Percentiles rank a stretch among this genome's conserved stretches.
These are phyloP conservation scores for Ramularia collo-cygni DNA, from an alignment of 2,329 filamentous ascomycete species.

Conservation along the genomic window DNA sequence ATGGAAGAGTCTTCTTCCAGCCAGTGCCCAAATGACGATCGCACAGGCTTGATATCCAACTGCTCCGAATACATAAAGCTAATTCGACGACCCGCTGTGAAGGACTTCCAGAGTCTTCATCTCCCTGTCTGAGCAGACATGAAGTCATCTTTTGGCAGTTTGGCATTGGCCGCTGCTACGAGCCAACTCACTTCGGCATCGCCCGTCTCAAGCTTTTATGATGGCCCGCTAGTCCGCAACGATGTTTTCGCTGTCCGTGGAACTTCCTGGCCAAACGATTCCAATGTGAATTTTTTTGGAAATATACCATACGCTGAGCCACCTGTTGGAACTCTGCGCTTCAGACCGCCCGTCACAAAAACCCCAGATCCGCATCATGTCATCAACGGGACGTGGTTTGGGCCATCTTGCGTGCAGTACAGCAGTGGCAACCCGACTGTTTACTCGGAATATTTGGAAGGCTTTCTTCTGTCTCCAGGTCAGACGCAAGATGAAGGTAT, in stretches of 20 bases:
- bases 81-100: too few species aligned
- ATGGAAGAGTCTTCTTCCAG: not conserved
- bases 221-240: not conserved
- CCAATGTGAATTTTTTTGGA: conserved; percentile 10
- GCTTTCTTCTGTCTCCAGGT: conserved; percentile 10
- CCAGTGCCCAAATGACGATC: not conserved
- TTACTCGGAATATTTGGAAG: conserved; percentile 9
- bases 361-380: conserved; percentile 7
- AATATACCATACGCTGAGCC: conserved; percentile 15
- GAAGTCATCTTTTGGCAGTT: not conserved
- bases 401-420: conserved; percentile 13
- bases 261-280: conserved; percentile 11
- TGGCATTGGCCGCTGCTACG: not conserved
- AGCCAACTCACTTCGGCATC: not conserved
- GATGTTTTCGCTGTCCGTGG: conserved; percentile 11
- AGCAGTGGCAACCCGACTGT: conserved; percentile 9
- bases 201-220: not conserved
- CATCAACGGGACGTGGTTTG: conserved; percentile 14
- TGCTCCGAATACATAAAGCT: too few species aligned
- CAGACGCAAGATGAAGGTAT: conserved; percentile 8
- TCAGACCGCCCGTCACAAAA: conserved; percentile 13
- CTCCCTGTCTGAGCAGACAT: not conserved
- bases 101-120: not conserved
- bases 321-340: conserved; percentile 8
- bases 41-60: too few species aligned